These are phyloP conservation scores for Whalleya microplaca DNA, from an alignment of 2,329 filamentous ascomycete species.

Conservation along the genomic window DNA sequence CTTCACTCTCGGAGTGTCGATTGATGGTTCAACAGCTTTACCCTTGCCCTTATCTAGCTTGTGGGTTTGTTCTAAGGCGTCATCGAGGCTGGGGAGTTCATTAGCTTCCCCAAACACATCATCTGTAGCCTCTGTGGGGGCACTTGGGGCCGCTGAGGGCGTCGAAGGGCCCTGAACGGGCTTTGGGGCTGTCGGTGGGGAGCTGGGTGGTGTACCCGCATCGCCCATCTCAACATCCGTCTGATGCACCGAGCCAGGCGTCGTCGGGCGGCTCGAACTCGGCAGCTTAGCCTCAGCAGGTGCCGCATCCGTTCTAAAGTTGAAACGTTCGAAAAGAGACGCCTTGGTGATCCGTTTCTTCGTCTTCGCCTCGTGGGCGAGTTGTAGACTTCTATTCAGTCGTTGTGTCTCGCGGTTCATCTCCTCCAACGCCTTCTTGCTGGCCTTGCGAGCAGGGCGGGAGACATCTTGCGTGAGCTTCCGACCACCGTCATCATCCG, in stretches of 20 bases:
- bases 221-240: slow-evolving; percentile 57
- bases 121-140: slow-evolving; percentile 8
- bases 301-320: slow-evolving; percentile 60
- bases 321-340: slow-evolving; percentile 83
- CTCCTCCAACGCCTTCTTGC: slow-evolving; percentile 92
- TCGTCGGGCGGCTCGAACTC: slow-evolving; percentile 60
- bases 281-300: slow-evolving; percentile 40
- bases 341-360: slow-evolving; percentile 89
- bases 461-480: slow-evolving; percentile 69
- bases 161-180: slow-evolving; percentile 10
- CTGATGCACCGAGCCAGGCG: slow-evolving; percentile 48
- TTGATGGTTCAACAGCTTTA: slow-evolving; percentile 47
- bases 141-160: slow-evolving; percentile 2
- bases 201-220: slow-evolving; percentile 73
- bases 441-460: slow-evolving; percentile 79
- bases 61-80: slow-evolving; percentile 38
- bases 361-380: slow-evolving; percentile 86
- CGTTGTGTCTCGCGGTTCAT: slow-evolving; percentile 95
- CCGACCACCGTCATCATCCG: slow-evolving; percentile 65
- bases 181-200: slow-evolving; percentile 53
- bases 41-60: slow-evolving; percentile 63
- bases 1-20: slow-evolving; percentile 35
- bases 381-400: slow-evolving; percentile 85
- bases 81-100: slow-evolving; percentile 45
- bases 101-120: slow-evolving; percentile 29